Conservation (phyloP, 345 rosid species). For the Eucalyptus leucophloia region DNA sequence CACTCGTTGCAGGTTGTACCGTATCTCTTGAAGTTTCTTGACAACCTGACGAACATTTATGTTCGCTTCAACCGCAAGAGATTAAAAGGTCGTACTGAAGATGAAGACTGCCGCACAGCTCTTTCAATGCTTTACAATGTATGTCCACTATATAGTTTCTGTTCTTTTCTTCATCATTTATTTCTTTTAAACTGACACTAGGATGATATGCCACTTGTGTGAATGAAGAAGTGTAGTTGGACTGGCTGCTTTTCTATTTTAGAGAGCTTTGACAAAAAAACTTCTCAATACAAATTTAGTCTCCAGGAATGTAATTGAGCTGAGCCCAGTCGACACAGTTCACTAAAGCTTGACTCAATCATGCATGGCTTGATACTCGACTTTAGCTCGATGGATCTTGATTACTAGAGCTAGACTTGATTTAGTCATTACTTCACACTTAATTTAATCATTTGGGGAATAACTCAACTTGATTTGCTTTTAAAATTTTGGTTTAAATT, state of each 20-base stretch:
- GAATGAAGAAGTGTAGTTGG: not conserved
- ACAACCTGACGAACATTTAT: conserved; percentile 91
- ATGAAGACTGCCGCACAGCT: conserved; percentile 80
- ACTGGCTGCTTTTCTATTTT: not conserved
- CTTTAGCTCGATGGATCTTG: not conserved
- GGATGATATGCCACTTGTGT: not conserved
- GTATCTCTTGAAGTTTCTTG: conserved; percentile 85
- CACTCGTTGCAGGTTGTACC: conserved; percentile 68
- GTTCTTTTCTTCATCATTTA: not conserved
- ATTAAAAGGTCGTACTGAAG: conserved; percentile 89
- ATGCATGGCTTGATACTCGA: not conserved
- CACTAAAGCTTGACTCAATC: not conserved
- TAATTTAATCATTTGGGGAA: not conserved
- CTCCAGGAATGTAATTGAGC: not conserved
- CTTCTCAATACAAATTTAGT: not conserved
- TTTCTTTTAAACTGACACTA: not conserved
- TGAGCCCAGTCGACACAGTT: not conserved
- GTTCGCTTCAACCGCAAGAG: conserved; percentile 98
- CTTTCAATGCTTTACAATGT: conserved; percentile 91
- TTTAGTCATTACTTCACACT: not conserved
- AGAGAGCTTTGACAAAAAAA: not conserved
- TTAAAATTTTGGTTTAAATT: not conserved
- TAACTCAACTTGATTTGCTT: not conserved
- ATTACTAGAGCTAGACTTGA: not conserved
- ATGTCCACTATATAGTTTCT: not conserved